Evolutionary conservation across 306 rosid species (phyloP).

Genomic region (Hippophae gyantsensis): DNA sequence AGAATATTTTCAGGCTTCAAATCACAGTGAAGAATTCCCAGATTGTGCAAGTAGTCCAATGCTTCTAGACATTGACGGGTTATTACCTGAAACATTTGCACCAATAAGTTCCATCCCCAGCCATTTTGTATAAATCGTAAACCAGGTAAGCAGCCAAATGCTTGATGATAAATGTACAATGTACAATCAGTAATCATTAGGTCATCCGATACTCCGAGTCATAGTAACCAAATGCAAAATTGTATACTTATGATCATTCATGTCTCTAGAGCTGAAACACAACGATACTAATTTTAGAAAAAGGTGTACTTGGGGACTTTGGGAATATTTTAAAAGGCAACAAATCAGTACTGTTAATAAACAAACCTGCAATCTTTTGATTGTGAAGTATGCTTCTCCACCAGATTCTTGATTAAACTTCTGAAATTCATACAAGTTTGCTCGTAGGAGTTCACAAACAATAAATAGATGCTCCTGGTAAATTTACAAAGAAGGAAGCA

Average conservation of each 20-base stretch:
- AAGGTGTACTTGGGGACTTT: background rate
- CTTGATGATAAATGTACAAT: too few species aligned
- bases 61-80: constrained; percentile 92
- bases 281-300: too few species aligned
- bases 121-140: background rate
- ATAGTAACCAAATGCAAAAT: too few species aligned
- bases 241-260: too few species aligned
- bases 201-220: too few species aligned
- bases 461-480: constrained; percentile 88
- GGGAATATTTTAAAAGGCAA: constrained; percentile 3
- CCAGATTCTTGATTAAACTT: constrained; percentile 92
- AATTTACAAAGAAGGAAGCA: constrained; percentile 1
- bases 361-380: constrained; percentile 83
- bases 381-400: constrained; percentile 71
- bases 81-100: constrained; percentile 44
- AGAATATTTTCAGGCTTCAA: constrained; percentile 93
- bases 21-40: constrained; percentile 95
- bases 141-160: too few species aligned
- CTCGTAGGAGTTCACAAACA: constrained; percentile 85
- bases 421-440: constrained; percentile 91
- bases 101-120: constrained; percentile 15
- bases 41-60: constrained; percentile 69
- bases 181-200: too few species aligned
- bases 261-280: too few species aligned
- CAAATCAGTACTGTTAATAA: constrained; percentile 15